Evolutionary conservation across 129 eudicot species (phyloP), one percentile per base, ranked within the genome.

Genomic region (Flaveria bidentis): DNA sequence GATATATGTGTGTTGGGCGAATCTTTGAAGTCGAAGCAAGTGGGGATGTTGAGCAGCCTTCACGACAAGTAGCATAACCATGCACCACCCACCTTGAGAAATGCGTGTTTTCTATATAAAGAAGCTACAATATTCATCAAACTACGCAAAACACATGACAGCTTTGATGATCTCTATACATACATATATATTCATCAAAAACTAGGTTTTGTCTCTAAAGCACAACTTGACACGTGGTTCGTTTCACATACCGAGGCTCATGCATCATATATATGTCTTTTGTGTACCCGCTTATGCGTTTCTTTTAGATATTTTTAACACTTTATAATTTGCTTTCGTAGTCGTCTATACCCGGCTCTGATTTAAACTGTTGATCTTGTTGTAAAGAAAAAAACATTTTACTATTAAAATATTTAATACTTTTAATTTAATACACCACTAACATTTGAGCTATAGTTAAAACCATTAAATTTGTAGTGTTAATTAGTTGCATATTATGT

Each of bases 21-120:
- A 33, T 71, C 15, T 79, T 79, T 72, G 60, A 72, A 79, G 83
- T 79, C 39, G 64, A 79, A 63, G 74, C 78, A 79, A 66, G 78
- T 79, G 78, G 78, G 51, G 22, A 47, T 72, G 72, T 41, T 72
- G 51, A 72, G 72, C 16, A 60, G 42, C 47, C 60, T 72, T 80
- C 71, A 78, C 82, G 70, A 78, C 82, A 75, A 75, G 42, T 60
- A 76, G 80, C 80, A 76, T 62, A 39, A 76, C 73, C 50, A 46
- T 45, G 82, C 58, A 69, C 76, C 82, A 78, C 78, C 74, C 70
- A 44, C 79, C 75, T 80, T 67, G 83, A 80, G 33, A 80, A 80
- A 9, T 66, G 79, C 69, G 83, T 73, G 74, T 46, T 71, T 71
- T 33, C 3, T 75, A 18, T 49, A 65, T 56, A 72, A n/a, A 41